Base-by-base conservation (phyloP, 2,329 filamentous ascomycete genomes). In the Dactylellina drechsleri region DNA sequence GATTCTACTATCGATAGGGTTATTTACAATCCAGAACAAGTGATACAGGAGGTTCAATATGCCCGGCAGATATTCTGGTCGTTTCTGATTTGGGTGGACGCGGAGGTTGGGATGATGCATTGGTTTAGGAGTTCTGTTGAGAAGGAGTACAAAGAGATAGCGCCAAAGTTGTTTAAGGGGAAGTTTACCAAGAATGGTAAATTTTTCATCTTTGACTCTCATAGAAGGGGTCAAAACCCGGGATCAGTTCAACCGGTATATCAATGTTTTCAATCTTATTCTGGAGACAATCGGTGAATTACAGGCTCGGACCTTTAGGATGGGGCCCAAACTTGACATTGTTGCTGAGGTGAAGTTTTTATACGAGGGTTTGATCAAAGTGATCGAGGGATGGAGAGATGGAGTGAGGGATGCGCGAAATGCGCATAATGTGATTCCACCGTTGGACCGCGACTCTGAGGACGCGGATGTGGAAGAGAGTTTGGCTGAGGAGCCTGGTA, bases 381-480 rank as follows among this genome's bases (percentile, higher is more conserved):
- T 58, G 4, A 23, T 62, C 10, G 26, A 10, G 12, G 28, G 18
- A 4, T 74, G 54, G 56, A 66, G 61, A 16, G 50, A 61, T 7
- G 68, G 54, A 4, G 41, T 73, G 4, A 20, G 23, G 20, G 36
- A 12, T 4, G 56, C 45, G 3, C 12, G 40, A 26, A 23, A 73
- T 43, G 49, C 68, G 12, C 66, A 73, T 57, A 41, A 10, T 41
- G 68, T 47, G 8, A 73, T 73, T 4, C 68, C 68, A 4, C 61
- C 56, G 13, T 47, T 73, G 13, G 61, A 47, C 26, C 23, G 23
- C 23, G 60, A 28, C 8, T 7, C 8, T 12, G 60, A 66, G 3
- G 61, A 66, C n/a, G 16, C 23, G 16, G 23, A 61, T 40, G 23
- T 52, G 6, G 56, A 62, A 18, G 61, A 66, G 1, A 40, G 56